phyloP scores from a whole-genome alignment of 2,329 filamentous ascomycete genomes.

The Hypoxylon sp. region DNA sequence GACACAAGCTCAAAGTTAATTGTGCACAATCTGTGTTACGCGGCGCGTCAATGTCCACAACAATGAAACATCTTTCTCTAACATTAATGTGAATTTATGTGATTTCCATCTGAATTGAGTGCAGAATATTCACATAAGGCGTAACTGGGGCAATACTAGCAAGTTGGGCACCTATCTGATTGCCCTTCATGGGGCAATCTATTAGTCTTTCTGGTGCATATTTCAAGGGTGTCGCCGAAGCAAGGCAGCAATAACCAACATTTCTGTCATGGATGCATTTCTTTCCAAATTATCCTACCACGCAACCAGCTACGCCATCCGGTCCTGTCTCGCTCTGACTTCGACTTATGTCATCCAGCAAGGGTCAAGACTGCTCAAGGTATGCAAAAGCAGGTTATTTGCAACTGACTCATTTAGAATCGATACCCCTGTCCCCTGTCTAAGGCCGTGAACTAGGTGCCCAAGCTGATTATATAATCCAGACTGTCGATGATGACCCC shows the following conservation, averaged over 20 bases:
- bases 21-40: background rate
- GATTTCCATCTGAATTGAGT: conserved; percentile 9
- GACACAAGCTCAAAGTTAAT: background rate
- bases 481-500: conserved; percentile 77
- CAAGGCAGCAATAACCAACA: conserved; percentile 17
- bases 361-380: conserved; percentile 80
- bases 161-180: conserved; percentile 27
- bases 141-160: conserved; percentile 11
- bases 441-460: background rate
- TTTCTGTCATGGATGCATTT: conserved; percentile 76
- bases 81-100: conserved; percentile 22
- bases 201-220: conserved; percentile 15
- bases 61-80: background rate
- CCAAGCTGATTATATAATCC: conserved; percentile 29
- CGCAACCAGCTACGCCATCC: conserved; percentile 92
- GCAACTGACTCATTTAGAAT: background rate
- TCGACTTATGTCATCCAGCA: conserved; percentile 88
- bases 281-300: conserved; percentile 70
- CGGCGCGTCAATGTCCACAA: conserved; percentile 8
- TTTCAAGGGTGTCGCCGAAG: conserved; percentile 12
- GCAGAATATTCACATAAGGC: conserved; percentile 8
- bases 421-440: background rate
- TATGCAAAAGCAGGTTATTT: conserved; percentile 18
- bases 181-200: conserved; percentile 38
- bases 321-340: conserved; percentile 87